A percentile compares a stretch with the other conserved stretches of the same genome.
Conservation (phyloP, 495 filamentous ascomycete genomes). For the Sabuloglossum arenarium region DNA sequence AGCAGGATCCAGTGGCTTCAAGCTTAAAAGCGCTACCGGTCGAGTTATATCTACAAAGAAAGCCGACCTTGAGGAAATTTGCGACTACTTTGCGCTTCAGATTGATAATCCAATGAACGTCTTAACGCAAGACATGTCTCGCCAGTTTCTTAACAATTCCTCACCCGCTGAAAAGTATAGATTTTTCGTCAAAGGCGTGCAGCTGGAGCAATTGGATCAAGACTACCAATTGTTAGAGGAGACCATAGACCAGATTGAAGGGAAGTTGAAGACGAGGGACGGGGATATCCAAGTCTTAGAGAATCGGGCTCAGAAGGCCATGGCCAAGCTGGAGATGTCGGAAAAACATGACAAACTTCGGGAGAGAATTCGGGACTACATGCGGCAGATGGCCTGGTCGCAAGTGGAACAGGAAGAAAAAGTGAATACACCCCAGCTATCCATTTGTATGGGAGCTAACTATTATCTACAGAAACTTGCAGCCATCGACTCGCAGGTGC, state of each 20-base stretch:
- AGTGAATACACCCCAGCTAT: slow-evolving; percentile 10
- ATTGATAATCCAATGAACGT: slow-evolving; percentile 96
- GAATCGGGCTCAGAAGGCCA: slow-evolving; percentile 24
- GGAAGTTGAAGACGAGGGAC: slow-evolving; percentile 26
- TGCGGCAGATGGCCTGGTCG: slow-evolving; percentile 47
- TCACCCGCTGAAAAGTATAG: slow-evolving; percentile 75
- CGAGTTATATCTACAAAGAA: slow-evolving; percentile 65
- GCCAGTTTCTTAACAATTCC: slow-evolving; percentile 78
- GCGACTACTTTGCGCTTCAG: slow-evolving; percentile 80
- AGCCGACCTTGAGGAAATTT: slow-evolving; percentile 75
- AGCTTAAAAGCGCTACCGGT: slow-evolving; percentile 52
- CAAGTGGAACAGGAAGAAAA: slow-evolving; percentile 41
- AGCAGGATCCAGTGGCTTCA: slow-evolving; percentile 62
- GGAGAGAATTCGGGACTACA: slow-evolving; percentile 26
- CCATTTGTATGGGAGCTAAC: slow-evolving; percentile 1
- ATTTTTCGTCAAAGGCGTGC: slow-evolving; percentile 89
- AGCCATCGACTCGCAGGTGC: slow-evolving; percentile 16
- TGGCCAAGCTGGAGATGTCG: slow-evolving; percentile 31
- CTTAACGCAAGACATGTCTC: slow-evolving; percentile 88
- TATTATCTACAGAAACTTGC: slow-evolving; percentile 16
- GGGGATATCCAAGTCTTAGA: slow-evolving; percentile 29
- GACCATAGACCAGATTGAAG: slow-evolving; percentile 44
- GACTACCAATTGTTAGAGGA: slow-evolving; percentile 70
- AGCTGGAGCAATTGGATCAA: slow-evolving; percentile 75
- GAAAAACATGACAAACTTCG: slow-evolving; percentile 36